phyloP scores from a whole-genome alignment of 2,329 filamentous ascomycete genomes.

The Paracoccidioides brasiliensis region DNA sequence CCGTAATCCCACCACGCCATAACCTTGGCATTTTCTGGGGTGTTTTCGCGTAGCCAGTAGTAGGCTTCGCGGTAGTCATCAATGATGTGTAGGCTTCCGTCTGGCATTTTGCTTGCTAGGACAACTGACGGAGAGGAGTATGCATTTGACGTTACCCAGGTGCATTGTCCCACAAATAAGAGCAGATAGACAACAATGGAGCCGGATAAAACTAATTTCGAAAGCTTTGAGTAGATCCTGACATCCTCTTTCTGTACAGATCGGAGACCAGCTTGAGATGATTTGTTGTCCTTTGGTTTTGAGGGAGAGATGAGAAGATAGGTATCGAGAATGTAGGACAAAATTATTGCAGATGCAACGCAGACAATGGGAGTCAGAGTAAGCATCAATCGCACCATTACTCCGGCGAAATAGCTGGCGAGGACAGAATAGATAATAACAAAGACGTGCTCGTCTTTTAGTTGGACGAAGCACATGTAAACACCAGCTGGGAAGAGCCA shows the following conservation, averaged over 20 bases:
- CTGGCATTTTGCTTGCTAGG: slow-evolving; percentile 77
- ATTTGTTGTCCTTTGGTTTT: slow-evolving; percentile 27
- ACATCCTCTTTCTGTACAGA: slow-evolving; percentile 60
- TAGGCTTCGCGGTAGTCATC: slow-evolving; percentile 99
- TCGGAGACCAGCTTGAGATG: slow-evolving; percentile 40
- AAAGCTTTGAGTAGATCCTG: slow-evolving; percentile 69
- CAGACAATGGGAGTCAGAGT: slow-evolving; percentile 94
- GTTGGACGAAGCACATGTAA: slow-evolving; percentile 90
- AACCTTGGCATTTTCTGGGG: slow-evolving; percentile 84
- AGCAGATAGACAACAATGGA: slow-evolving; percentile 68
- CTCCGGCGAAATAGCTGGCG: slow-evolving; percentile 93
- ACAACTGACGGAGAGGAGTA: slow-evolving; percentile 98
- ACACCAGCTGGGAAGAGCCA: slow-evolving; percentile 98
- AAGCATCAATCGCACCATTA: slow-evolving; percentile 98
- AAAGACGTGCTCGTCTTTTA: slow-evolving; percentile 94
- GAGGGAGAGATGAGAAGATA: slow-evolving; percentile 59
- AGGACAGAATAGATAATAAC: slow-evolving; percentile 95
- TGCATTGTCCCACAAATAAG: slow-evolving; percentile 93
- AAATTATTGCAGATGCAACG: slow-evolving; percentile 76
- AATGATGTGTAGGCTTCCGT: slow-evolving; percentile 95
- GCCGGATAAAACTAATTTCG: slow-evolving; percentile 64
- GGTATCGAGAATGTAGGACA: slow-evolving; percentile 77
- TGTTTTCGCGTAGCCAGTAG: slow-evolving; percentile 98
- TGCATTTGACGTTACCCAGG: slow-evolving; percentile 97
- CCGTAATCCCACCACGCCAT: slow-evolving; percentile 99